Base-by-base conservation (phyloP, 2,329 filamentous ascomycete species). In the Xylaria polymorpha region DNA sequence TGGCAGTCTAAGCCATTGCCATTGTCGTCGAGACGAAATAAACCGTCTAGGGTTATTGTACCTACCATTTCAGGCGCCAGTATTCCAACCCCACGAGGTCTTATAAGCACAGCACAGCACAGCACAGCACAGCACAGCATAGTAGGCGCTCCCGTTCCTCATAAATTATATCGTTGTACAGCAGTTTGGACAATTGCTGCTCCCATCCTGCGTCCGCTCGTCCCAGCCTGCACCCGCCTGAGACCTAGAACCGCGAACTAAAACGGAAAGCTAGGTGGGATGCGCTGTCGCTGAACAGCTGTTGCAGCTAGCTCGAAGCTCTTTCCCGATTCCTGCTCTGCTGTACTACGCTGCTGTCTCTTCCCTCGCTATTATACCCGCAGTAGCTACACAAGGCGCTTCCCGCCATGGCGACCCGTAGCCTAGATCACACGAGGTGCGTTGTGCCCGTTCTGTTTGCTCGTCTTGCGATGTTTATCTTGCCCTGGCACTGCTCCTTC, bases 361-460 rank as follows among this genome's bases (percentile, higher is more conserved):
- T 63, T 39, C 25, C 55, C 32, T 65, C 50, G 55, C 58, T 56
- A 29, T 59, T 15, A n/a, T 44, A 32, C 51, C 37, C 59, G 58
- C 35, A 25, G 64, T 48, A 44, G 65, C 61, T 72, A 66, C 68
- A 70, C 68, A 67, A 68, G 48, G 62, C 64, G 58, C 64, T 48
- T 56, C 63, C 66, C 72, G 72, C 20, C 67, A 79, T 79, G 78
- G 74, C 78, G 69, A 75, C 77, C 55, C 78, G 78, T 67, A 79
- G 73, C 68, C 70, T 79, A 43, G 78, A 79, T 68, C 78, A 79
- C 69, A 76, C 78, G 32, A 79, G 74, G 78, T 79, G 64, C 70
- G 78, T 78, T 55, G 22, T 46, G 10, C 44, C 61, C 35, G n/a
- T 14, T 35, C 57, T 43, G 32, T 50, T 67, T 67, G 59, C 59